Evolutionary conservation across 805 yeast species (phyloP).

Genomic region (Candida quercuum): DNA sequence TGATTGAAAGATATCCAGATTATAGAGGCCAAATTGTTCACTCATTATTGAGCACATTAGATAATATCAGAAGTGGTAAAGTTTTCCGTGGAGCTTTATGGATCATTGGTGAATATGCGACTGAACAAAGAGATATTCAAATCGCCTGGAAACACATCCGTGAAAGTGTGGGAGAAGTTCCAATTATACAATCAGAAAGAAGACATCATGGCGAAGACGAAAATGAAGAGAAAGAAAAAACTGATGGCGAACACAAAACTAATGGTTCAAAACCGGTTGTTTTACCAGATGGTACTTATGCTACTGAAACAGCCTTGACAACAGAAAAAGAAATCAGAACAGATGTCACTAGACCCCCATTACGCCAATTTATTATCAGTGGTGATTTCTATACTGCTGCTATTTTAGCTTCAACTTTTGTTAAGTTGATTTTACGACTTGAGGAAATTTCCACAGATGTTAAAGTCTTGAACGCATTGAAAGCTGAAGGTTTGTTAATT

Average conservation of each 20-base stretch:
- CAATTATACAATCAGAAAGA: slow-evolving; percentile 73
- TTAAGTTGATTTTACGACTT: slow-evolving; percentile 79
- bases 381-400: slow-evolving; percentile 93
- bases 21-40: slow-evolving; percentile 59
- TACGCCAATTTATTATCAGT: slow-evolving; percentile 73
- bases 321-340: slow-evolving; percentile 34
- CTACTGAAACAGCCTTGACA: slow-evolving; percentile 83
- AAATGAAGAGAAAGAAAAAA: slow-evolving; percentile 24
- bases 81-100: slow-evolving; percentile 92
- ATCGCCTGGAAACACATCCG: slow-evolving; percentile 85
- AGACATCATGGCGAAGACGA: slow-evolving; percentile 36
- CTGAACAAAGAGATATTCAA: slow-evolving; percentile 66
- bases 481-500: slow-evolving; percentile 90
- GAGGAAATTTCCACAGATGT: slow-evolving; percentile 48
- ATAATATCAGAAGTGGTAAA: slow-evolving; percentile 74
- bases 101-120: slow-evolving; percentile 91
- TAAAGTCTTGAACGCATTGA: slow-evolving; percentile 71
- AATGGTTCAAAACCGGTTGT: slow-evolving; percentile 66
- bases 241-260: slow-evolving; percentile 23
- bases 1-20: slow-evolving; percentile 85
- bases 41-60: slow-evolving; percentile 58
- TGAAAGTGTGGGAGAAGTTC: slow-evolving; percentile 82
- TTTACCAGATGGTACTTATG: slow-evolving; percentile 98
- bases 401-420: slow-evolving; percentile 80
- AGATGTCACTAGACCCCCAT: slow-evolving; percentile 52